phyloP scores from a whole-genome alignment of 768 basidiomycete species.

The Leccinum obscurum region DNA sequence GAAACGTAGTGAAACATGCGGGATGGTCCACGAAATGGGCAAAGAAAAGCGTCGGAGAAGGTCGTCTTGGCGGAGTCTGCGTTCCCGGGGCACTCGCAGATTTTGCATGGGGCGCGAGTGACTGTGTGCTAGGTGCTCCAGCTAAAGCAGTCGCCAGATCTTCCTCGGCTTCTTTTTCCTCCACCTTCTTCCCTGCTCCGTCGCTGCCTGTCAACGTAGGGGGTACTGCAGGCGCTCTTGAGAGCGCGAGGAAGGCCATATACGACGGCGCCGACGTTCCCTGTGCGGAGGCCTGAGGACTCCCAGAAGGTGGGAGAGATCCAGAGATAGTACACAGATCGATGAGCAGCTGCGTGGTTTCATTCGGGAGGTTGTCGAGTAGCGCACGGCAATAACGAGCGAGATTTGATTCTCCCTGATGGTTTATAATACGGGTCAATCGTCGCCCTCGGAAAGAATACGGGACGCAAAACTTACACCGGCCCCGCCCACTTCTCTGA shows the following conservation, averaged over 20 bases:
- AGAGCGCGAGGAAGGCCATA: conserved; percentile 77
- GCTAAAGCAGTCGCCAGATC: conserved; percentile 16
- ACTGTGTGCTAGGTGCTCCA: conserved; percentile 31
- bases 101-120: conserved; percentile 9
- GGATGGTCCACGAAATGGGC: conserved; percentile 93
- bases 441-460: too few species aligned
- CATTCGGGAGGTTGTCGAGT: conserved; percentile 77
- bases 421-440: background rate
- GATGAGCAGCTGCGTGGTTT: conserved; percentile 88
- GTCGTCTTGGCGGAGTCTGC: conserved; percentile 46
- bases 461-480: too few species aligned
- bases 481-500: too few species aligned
- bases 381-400: conserved; percentile 87
- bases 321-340: conserved; percentile 81
- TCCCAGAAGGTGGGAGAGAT: conserved; percentile 39
- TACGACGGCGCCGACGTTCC: conserved; percentile 55
- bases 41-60: conserved; percentile 87
- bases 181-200: conserved; percentile 21
- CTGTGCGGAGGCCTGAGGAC: conserved; percentile 22
- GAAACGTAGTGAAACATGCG: conserved; percentile 77
- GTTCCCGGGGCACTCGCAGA: conserved; percentile 13
- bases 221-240: conserved; percentile 48
- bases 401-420: conserved; percentile 83
- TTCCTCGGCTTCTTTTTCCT: conserved; percentile 17
- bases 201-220: conserved; percentile 41